Conservation (phyloP, 108 stramenopile genomes). For the Pseudonitzschia multistriata region DNA sequence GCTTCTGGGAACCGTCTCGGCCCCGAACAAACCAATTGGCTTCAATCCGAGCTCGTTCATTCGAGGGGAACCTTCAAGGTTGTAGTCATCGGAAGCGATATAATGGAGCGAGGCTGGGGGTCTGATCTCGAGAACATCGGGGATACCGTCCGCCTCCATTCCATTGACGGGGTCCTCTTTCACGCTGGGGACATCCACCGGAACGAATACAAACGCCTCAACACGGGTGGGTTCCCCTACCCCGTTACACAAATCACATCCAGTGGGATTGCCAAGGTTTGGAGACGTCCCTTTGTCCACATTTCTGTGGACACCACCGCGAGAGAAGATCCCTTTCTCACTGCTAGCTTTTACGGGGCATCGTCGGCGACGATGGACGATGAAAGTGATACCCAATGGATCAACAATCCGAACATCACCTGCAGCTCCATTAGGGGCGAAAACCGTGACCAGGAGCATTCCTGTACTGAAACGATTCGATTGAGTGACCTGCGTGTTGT, state of each 20-base stretch:
- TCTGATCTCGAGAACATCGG: conserved; percentile 23
- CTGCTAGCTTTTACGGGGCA: conserved; percentile 26
- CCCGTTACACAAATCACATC: conserved; percentile 25
- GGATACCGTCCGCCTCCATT: neutral
- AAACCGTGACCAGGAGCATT: conserved; percentile 11
- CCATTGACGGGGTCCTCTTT: conserved; percentile 27
- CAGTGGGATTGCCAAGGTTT: conserved; percentile 29
- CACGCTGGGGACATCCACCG: conserved; percentile 37
- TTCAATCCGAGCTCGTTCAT: conserved; percentile 4
- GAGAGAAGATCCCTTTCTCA: conserved; percentile 15
- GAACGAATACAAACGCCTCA: conserved; percentile 27
- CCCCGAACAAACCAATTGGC: conserved; percentile 24
- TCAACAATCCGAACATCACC: conserved; percentile 24
- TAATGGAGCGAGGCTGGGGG: conserved; percentile 15
- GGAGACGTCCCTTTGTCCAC: conserved; percentile 25
- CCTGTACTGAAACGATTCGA: conserved; percentile 30
- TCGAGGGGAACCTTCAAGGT: conserved; percentile 29
- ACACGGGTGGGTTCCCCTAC: conserved; percentile 18
- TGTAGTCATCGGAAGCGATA: conserved; percentile 28
- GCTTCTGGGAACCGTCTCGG: conserved; percentile 14
- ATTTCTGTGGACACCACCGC: conserved; percentile 23
- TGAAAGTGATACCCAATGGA: conserved; percentile 11
- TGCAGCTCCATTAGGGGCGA: conserved; percentile 20
- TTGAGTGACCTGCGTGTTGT: conserved; percentile 14
- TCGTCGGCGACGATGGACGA: neutral